Percentiles rank a stretch among this genome's conserved stretches.
phyloP scores from a whole-genome alignment of 2,329 filamentous ascomycete genomes.

The Fusarium tricinctum region DNA sequence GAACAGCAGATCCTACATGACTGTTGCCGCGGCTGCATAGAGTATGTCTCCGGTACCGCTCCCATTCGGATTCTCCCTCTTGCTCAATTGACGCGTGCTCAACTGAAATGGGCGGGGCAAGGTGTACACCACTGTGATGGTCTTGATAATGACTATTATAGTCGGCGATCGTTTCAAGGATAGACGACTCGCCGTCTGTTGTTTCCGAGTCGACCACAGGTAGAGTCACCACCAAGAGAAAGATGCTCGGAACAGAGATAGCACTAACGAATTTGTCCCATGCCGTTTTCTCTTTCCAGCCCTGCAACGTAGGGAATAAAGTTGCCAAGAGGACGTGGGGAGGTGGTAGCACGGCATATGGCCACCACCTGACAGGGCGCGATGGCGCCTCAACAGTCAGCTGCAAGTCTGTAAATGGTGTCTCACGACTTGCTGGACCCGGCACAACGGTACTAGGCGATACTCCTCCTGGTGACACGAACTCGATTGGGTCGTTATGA shows the following conservation, averaged over 20 bases:
- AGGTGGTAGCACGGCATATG: slow-evolving; percentile 78
- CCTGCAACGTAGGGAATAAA: slow-evolving; percentile 87
- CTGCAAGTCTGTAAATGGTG: slow-evolving; percentile 62
- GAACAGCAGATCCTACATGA: slow-evolving; percentile 30
- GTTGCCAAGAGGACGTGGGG: slow-evolving; percentile 79
- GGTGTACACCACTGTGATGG: slow-evolving; percentile 48
- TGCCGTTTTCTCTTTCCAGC: slow-evolving; percentile 85
- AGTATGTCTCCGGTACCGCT: slow-evolving; percentile 68
- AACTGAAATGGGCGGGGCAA: slow-evolving; percentile 54
- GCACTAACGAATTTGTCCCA: slow-evolving; percentile 87
- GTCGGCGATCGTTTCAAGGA: slow-evolving; percentile 50
- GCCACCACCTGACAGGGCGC: slow-evolving; percentile 80
- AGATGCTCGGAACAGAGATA: slow-evolving; percentile 89
- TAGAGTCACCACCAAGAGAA: slow-evolving; percentile 88
- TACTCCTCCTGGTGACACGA: slow-evolving; percentile 59
- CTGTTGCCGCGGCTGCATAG: slow-evolving; percentile 48
- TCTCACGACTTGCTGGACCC: slow-evolving; percentile 58
- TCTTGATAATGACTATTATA: slow-evolving; percentile 41
- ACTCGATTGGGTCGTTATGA: slow-evolving; percentile 63
- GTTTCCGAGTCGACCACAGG: slow-evolving; percentile 86
- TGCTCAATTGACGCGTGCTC: slow-evolving; percentile 55
- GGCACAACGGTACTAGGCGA: slow-evolving; percentile 63
- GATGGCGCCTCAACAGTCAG: slow-evolving; percentile 56
- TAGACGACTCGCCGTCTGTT: slow-evolving; percentile 58
- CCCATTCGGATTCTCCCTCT: slow-evolving; percentile 71